A percentile compares a stretch with the other conserved stretches of the same genome.
phyloP scores from a whole-genome alignment of 305 asterid species.

The Solanum hybrid region DNA sequence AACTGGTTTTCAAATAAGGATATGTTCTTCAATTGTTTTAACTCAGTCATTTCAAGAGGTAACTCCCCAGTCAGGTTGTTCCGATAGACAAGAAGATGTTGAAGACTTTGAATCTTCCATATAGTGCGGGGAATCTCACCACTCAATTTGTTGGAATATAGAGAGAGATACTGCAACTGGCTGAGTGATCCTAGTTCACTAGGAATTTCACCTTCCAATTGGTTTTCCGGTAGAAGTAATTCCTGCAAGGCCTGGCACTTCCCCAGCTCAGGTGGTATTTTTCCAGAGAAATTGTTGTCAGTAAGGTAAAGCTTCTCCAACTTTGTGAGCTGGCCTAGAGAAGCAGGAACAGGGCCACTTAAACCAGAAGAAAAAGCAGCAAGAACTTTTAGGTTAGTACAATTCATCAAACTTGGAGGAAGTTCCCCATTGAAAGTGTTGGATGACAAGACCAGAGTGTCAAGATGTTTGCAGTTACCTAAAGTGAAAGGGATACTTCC shows the following conservation, averaged over 20 bases:
- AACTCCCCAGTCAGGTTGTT: conserved; percentile 68
- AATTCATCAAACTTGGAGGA: conserved; percentile 54
- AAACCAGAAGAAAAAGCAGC: conserved; percentile 49
- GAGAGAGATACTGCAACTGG: conserved; percentile 32
- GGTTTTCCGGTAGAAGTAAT: conserved; percentile 44
- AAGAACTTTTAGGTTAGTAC: conserved; percentile 37
- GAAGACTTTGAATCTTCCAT: conserved; percentile 62
- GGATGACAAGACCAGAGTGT: conserved; percentile 34
- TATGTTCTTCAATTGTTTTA: conserved; percentile 47
- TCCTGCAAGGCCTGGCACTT: conserved; percentile 51
- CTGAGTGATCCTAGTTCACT: conserved; percentile 52
- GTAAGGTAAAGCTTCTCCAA: conserved; percentile 49
- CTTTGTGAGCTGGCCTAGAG: conserved; percentile 44
- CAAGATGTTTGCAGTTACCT: conserved; percentile 35
- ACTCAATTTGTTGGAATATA: conserved; percentile 47
- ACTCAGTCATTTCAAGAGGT: conserved; percentile 50
- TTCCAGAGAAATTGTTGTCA: conserved; percentile 52
- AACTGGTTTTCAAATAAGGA: conserved; percentile 55
- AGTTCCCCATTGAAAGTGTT: conserved; percentile 45
- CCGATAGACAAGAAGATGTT: conserved; percentile 40
- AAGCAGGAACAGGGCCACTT: conserved; percentile 62
- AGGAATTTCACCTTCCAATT: conserved; percentile 56
- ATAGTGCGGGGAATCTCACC: conserved; percentile 61
- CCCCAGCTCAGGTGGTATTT: conserved; percentile 71
- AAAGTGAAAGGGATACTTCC: conserved; percentile 44